Percentiles rank a stretch among this genome's conserved stretches.
Evolutionary conservation across 169 alveolate genomes (phyloP).

Genomic region (Plasmodium sp.): DNA sequence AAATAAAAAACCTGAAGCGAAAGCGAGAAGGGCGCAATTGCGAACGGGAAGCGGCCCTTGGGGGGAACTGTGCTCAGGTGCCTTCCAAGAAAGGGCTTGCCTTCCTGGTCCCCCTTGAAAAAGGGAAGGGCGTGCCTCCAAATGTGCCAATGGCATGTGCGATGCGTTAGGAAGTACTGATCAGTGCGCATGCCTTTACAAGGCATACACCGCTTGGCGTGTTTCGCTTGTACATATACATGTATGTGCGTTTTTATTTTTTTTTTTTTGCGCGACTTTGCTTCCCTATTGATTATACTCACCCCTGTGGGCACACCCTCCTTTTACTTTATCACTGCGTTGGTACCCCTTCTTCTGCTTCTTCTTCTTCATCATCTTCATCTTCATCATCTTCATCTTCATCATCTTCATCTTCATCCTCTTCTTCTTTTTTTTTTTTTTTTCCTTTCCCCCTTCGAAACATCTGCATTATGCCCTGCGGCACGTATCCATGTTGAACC

Average conservation of each 20-base stretch:
- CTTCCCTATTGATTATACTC: not conserved
- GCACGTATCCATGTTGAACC: not conserved
- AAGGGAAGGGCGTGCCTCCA: not conserved
- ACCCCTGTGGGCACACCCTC: not conserved
- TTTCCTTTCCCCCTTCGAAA: not conserved
- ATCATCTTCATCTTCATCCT: too few species aligned
- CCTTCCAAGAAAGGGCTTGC: not conserved
- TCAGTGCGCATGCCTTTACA: not conserved
- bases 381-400: not conserved
- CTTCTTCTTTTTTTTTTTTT: not conserved
- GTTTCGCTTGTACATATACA: not conserved
- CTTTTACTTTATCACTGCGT: not conserved
- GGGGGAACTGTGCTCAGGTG: not conserved
- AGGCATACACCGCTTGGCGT: not conserved
- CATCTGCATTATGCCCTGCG: not conserved
- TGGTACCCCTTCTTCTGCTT: not conserved
- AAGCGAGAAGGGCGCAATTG: not conserved
- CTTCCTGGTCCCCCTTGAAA: not conserved
- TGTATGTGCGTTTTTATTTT: not conserved
- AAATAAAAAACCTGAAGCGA: not conserved
- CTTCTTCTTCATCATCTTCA: not conserved
- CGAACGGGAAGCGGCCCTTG: not conserved
- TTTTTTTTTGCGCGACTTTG: not conserved
- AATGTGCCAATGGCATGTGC: not conserved
- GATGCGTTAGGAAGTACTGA: not conserved